Evolutionary conservation across 192 early-diverging fungal genomes (phyloP).

Genomic region (Coemansia sp.): DNA sequence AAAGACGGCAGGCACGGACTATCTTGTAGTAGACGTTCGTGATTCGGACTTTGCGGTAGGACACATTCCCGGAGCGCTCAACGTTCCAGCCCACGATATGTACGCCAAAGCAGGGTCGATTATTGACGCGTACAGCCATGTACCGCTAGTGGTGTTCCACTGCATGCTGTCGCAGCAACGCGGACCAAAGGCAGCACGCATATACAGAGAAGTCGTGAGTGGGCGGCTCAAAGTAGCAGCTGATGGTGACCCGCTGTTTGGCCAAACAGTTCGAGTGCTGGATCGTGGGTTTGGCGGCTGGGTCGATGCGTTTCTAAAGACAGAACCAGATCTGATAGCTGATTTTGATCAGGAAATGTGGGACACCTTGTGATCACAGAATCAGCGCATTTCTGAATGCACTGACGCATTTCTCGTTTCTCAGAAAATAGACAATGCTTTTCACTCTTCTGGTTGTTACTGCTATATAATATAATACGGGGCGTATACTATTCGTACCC

Average conservation of each 20-base stretch:
- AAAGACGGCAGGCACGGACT: constrained; percentile 64
- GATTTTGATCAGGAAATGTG: constrained; percentile 59
- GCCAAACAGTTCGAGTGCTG: constrained; percentile 61
- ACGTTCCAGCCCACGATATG: constrained; percentile 71
- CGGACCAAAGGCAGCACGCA: constrained; percentile 71
- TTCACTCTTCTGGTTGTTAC: no score
- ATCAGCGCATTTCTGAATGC: no score
- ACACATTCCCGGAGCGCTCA: constrained; percentile 75
- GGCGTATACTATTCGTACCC: no score
- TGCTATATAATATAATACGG: no score
- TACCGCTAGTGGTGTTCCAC: constrained; percentile 78
- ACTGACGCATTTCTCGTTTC: no score
- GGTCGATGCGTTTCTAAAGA: constrained; percentile 56
- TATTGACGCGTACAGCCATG: constrained; percentile 56
- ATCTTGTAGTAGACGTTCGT: constrained; percentile 74
- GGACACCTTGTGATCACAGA: constrained; percentile 14
- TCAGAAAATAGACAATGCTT: no score
- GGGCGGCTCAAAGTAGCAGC: constrained; percentile 16
- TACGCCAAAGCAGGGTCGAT: constrained; percentile 43
- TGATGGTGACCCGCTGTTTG: constrained; percentile 9
- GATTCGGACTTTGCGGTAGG: constrained; percentile 64
- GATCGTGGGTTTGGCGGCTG: constrained; percentile 68
- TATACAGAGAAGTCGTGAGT: constrained; percentile 57
- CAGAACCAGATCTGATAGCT: constrained; percentile 60
- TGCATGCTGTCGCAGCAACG: constrained; percentile 85